Base-by-base conservation (phyloP, 257 asterid species). In the Lavandula angustifolia region DNA sequence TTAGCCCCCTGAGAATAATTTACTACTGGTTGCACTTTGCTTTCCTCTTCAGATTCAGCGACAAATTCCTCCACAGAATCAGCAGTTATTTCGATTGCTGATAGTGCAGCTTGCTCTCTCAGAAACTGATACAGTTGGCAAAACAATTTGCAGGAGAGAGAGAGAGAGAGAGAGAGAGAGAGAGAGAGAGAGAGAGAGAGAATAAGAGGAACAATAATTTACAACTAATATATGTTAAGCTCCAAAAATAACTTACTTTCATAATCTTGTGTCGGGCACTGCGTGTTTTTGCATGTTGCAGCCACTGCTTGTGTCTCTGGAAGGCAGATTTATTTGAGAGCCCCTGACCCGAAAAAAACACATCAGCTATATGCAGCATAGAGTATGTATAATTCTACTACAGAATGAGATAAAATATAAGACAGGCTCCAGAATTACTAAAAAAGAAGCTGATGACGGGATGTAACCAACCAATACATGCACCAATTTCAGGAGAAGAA, bases 211-310 rank as follows among this genome's bases (percentile, higher is more conserved):
- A 50, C 48, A 29, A 22, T 4, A 41, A 9, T 27, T 50, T 40
- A 29, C 48, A 8, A 41, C 1, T 61, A 16, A 12, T 18, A 53
- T 33, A 54, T 12, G 67, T 3, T 41, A n/a, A 38, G 65, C 44
- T 5, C 16, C 34, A 38, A 52, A 67, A 18, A 42, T 53, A 44
- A 62, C 77, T 13, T 83, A 91, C 98, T 81, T 86, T 91, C 91
- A 91, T 86, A 60, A 91, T 91, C 80, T 91, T 91, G 86, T 91
- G 96, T 4, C 94, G 84, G 51, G 96, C 96, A 76, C 96, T 88
- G 51, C 94, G 98, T 46, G 98, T 88, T 81, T 91, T 91, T 64
- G 98, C 98, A 78, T 87, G 91, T 66, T 81, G 91, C 76, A 85
- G 72, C 98, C 96, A 88, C 79, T 91, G 95, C 69, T 91, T 88